Conservation (phyloP, 176 grass and related monocot species). For the Puccinellia tenuiflora region DNA sequence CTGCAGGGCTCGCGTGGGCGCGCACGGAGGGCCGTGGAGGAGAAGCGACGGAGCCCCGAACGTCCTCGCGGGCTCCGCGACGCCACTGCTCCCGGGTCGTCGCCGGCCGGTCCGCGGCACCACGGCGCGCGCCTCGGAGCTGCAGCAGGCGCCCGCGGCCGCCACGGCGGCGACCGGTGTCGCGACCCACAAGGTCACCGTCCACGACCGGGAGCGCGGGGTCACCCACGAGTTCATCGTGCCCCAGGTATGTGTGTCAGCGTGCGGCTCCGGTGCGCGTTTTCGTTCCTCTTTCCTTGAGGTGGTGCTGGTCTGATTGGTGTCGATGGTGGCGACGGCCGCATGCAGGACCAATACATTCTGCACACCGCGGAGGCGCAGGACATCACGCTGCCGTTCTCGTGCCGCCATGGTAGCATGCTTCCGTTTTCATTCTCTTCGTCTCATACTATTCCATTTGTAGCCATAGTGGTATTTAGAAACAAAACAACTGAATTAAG, state of each 20-base stretch:
- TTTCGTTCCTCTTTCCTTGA: neutral
- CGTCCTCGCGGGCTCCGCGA: neutral
- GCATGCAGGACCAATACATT: conserved; percentile 83
- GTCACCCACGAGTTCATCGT: conserved; percentile 82
- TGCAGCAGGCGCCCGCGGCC: conserved; percentile 28
- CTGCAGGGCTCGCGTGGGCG: conserved; percentile 32
- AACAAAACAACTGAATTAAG: neutral
- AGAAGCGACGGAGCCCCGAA: neutral
- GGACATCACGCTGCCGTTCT: conserved; percentile 73
- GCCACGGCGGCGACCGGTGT: neutral
- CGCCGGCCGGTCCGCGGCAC: neutral
- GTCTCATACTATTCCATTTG: neutral
- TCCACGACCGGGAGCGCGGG: conserved; percentile 77
- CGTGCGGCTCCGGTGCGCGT: too few relatives aligned
- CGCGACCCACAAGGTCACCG: conserved; percentile 70
- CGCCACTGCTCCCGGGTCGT: neutral
- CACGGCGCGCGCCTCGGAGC: conserved; percentile 38
- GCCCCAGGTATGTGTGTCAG: conserved; percentile 49
- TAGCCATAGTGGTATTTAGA: too few relatives aligned
- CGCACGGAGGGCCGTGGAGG: conserved; percentile 15
- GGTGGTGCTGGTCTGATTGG: neutral
- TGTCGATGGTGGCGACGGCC: neutral
- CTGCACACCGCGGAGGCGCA: conserved; percentile 88
- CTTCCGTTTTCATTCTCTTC: neutral
- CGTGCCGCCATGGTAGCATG: conserved; percentile 77